Percentiles rank a stretch among this genome's conserved stretches.
Evolutionary conservation across 768 basidiomycete genomes (phyloP).

Genomic region (Sistotremastrum suecicum): DNA sequence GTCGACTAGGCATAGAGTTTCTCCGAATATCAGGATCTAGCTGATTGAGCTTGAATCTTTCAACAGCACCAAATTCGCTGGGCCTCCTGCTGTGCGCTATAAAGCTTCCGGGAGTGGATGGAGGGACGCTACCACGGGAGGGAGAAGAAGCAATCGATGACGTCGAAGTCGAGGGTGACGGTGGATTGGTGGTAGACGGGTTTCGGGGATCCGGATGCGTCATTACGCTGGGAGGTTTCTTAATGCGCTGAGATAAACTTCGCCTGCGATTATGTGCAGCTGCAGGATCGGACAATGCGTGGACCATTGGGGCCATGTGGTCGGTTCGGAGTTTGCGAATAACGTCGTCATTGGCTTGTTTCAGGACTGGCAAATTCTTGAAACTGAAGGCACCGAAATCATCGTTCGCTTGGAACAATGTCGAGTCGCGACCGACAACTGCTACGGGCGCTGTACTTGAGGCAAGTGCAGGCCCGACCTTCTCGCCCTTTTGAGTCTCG

Average conservation of each 20-base stretch:
- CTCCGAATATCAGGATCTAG: conserved; percentile 67
- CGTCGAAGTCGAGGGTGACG: conserved; percentile 84
- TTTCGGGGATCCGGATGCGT: conserved; percentile 49
- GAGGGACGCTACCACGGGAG: conserved; percentile 57
- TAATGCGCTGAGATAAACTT: conserved; percentile 69
- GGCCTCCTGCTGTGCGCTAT: conserved; percentile 66
- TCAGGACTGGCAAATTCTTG: conserved; percentile 91
- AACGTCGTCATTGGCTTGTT: conserved; percentile 97
- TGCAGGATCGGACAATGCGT: conserved; percentile 53
- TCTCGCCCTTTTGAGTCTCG: conserved; percentile 18
- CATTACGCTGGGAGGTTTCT: conserved; percentile 70
- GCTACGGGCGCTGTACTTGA: conserved; percentile 21
- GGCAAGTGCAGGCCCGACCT: conserved; percentile 8
- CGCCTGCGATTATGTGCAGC: conserved; percentile 50
- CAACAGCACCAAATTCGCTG: conserved; percentile 78
- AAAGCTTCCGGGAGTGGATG: conserved; percentile 55
- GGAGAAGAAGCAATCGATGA: conserved; percentile 86
- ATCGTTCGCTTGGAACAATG: conserved; percentile 50
- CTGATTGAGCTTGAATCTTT: conserved; percentile 76
- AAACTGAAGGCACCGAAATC: conserved; percentile 98
- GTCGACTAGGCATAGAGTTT: conserved; percentile 73
- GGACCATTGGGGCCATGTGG: conserved; percentile 64
- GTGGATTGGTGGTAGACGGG: conserved; percentile 54
- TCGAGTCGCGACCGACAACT: conserved; percentile 23
- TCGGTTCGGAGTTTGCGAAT: conserved; percentile 92